These are phyloP conservation scores for Termitomyces sp. DNA, from an alignment of 768 basidiomycete genomes.

Conservation along the genomic window DNA sequence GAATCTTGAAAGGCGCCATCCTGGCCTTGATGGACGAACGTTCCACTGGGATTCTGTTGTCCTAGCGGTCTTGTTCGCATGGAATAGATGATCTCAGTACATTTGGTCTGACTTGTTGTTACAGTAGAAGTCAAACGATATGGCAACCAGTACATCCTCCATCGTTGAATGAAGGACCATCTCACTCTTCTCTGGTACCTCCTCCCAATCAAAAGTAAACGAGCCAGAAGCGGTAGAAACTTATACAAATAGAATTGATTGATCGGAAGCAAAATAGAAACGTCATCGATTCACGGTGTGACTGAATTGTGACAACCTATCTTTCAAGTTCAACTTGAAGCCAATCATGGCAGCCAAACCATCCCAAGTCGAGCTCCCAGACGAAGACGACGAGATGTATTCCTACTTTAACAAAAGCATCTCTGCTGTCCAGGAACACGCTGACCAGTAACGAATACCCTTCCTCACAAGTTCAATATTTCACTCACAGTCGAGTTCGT, in stretches of 20 bases:
- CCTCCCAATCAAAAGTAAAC: too few species aligned
- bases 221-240: too few species aligned
- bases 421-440: slow-evolving; percentile 30
- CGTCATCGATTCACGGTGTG: neutral
- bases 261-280: neutral
- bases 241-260: too few species aligned
- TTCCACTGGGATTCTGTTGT: slow-evolving; percentile 43
- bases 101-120: neutral
- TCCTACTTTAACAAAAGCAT: slow-evolving; percentile 35
- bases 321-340: too few species aligned
- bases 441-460: slow-evolving; percentile 25
- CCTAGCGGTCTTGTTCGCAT: too few species aligned
- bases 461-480: neutral
- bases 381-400: slow-evolving; percentile 21
- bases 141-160: neutral
- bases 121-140: neutral
- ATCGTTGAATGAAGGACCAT: neutral
- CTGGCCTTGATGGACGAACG: slow-evolving; percentile 46
- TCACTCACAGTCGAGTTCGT: slow-evolving; percentile 1
- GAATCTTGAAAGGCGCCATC: slow-evolving; percentile 44
- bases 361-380: slow-evolving; percentile 3
- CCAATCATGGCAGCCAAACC: neutral
- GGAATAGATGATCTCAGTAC: neutral
- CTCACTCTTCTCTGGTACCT: neutral
- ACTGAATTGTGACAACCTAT: neutral